Evolutionary conservation across 2,329 filamentous ascomycete genomes (phyloP), one percentile per base, ranked within the genome.

Genomic region (Talaromyces sp.): DNA sequence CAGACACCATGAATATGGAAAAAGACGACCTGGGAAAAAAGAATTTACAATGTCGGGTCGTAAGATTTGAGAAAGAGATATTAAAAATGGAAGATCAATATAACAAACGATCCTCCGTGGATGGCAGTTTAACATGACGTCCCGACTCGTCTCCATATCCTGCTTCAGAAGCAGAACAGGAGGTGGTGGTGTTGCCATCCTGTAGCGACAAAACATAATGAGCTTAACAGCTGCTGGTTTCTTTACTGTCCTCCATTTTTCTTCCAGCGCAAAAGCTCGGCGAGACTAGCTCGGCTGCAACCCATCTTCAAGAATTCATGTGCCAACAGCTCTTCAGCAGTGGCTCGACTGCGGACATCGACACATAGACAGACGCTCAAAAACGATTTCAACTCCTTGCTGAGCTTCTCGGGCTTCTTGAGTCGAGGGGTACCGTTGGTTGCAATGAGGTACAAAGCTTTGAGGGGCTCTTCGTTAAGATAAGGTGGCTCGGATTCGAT

Each of bases 401-500:
- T 96, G 67, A 98, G 86, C 82, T 96, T 97, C 81, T 99, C 94
- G 0, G 95, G 94, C 81, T 97, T 97, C 90, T 99, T 99, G 69
- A 99, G 86, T 65, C 93, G 89, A 25, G 95, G 95, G 2, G 95
- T 98, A 70, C 95, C 95, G 81, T 98, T 98, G 64, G 95, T 99
- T 58, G 95, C 95, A 76, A 99, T 99, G 68, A 99, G 86, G 78
- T 97, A 99, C 56, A 99, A 86, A 7, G 95, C 95, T 84, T 98
- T 98, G 65, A 99, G 86, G 0, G 95, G 95, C 79, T 98, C 94
- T 80, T 98, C 95, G 80, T 98, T 98, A 43, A 98, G 87, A 78
- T 99, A 99, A 0, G 95, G 95, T 5, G 95, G 95, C 79, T 99
- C 95, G 19, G 92, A 96, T 78, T 99, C 95, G 74, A 98, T 98